A percentile compares a stretch with the other conserved stretches of the same genome.
phyloP scores from a whole-genome alignment of 306 rosid species.

The Prunus padus region DNA sequence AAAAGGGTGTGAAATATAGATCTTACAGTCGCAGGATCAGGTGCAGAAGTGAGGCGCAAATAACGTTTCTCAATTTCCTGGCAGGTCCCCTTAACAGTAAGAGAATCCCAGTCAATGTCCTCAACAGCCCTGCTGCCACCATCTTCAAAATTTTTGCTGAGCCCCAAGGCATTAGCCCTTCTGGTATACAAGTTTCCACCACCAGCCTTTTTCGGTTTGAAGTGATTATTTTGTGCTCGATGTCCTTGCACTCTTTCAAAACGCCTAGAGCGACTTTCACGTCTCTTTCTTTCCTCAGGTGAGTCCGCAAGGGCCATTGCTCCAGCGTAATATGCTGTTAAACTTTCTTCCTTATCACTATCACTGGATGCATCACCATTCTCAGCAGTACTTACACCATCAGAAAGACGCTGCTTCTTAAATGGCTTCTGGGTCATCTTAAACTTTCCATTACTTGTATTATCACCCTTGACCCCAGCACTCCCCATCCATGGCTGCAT shows the following conservation, averaged over 20 bases:
- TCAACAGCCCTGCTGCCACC: constrained; percentile 86
- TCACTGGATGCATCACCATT: constrained; percentile 81
- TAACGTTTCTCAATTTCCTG: constrained; percentile 95
- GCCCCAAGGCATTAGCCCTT: constrained; percentile 76
- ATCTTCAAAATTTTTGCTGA: constrained; percentile 75
- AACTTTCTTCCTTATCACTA: constrained; percentile 82
- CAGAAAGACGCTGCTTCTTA: constrained; percentile 77
- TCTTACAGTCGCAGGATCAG: constrained; percentile 89
- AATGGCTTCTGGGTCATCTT: constrained; percentile 56
- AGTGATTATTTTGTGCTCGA: constrained; percentile 52
- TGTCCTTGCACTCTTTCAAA: constrained; percentile 83
- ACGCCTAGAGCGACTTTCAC: constrained; percentile 89
- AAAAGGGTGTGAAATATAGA: constrained; percentile 3
- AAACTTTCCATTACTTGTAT: constrained; percentile 49
- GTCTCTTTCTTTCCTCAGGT: constrained; percentile 90
- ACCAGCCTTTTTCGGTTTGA: constrained; percentile 55
- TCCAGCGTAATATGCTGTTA: constrained; percentile 62
- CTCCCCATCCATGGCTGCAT: constrained; percentile 57
- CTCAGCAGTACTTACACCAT: constrained; percentile 47
- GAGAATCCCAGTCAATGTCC: constrained; percentile 99
- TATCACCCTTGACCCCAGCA: constrained; percentile 52
- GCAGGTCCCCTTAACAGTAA: constrained; percentile 97
- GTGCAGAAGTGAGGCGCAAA: constrained; percentile 96
- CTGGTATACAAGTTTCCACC: constrained; percentile 67
- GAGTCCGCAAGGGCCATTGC: constrained; percentile 72